phyloP scores from a whole-genome alignment of 2,329 filamentous ascomycete species.

The Periconia sp. region DNA sequence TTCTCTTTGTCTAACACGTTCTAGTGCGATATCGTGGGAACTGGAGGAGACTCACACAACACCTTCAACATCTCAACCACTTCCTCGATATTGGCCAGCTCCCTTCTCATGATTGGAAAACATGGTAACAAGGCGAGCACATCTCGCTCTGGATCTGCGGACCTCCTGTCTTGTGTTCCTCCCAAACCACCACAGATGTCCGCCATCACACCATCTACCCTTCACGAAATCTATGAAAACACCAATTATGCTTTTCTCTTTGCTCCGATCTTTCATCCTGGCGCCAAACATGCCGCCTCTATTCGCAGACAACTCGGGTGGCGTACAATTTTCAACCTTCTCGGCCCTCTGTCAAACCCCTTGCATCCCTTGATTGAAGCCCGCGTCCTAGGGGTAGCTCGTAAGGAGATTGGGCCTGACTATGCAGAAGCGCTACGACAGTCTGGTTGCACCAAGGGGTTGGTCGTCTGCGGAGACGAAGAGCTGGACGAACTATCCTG shows the following conservation, averaged over 20 bases:
- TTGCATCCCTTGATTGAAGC: conserved; percentile 79
- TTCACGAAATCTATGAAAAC: conserved; percentile 71
- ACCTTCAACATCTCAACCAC: conserved; percentile 99
- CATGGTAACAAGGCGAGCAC: conserved; percentile 96
- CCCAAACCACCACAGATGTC: conserved; percentile 73
- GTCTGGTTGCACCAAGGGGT: conserved; percentile 75
- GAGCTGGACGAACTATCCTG: conserved; percentile 95
- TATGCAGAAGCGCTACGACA: conserved; percentile 84
- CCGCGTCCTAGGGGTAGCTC: conserved; percentile 88
- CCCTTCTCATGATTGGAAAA: conserved; percentile 83
- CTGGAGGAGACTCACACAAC: conserved; percentile 92
- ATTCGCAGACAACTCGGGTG: conserved; percentile 87
- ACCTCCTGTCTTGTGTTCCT: conserved; percentile 76
- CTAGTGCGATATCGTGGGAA: conserved; percentile 94
- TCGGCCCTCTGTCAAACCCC: conserved; percentile 90
- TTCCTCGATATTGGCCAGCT: conserved; percentile 85
- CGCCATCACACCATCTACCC: conserved; percentile 70
- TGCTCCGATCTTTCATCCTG: conserved; percentile 93
- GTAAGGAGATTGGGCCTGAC: conserved; percentile 80
- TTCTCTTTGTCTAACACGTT: conserved; percentile 14
- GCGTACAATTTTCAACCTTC: conserved; percentile 95
- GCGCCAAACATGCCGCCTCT: conserved; percentile 85
- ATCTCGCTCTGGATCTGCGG: conserved; percentile 92
- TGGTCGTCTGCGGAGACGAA: conserved; percentile 92
- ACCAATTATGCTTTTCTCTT: conserved; percentile 96